Base-by-base conservation (phyloP, 2,329 filamentous ascomycete species). In the Epichloe sp. region DNA sequence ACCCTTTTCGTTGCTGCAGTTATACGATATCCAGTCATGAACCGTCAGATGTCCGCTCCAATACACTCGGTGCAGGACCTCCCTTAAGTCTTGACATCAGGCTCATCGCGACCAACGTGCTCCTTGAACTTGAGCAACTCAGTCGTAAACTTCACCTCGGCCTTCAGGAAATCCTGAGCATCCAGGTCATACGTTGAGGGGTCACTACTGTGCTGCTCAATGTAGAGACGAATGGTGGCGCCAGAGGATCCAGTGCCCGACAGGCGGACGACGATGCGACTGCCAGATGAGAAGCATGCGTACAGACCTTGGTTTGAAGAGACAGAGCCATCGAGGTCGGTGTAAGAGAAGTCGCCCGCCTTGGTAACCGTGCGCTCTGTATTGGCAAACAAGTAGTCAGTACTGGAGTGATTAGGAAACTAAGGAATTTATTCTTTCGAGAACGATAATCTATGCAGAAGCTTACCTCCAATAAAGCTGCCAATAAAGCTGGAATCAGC, bases 311-410 rank as follows among this genome's bases (percentile, higher is more conserved):
- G 93, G 76, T 96, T 94, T 66, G 89, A 88, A 63, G 88, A 86
- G 50, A 97, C 88, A 58, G 88, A 95, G 55, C 91, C 93, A 63
- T 98, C 93, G n/a, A 98, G 83, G 65, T 98, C 93, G 8, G 88
- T 97, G 79, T 98, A 98, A 35, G 88, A 88, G 71, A 98, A 98
- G 78, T 98, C 90, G 58, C 90, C 93, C 6, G 90, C 91, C 61
- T 94, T 87, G 47, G 82, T 74, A 43, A 96, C 88, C 63, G 88
- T 95, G 66, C 86, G 86, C 57, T 77, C 78, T 80, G 50, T 35
- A 2, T 48, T 14, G 38, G 31, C 17, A 7, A 4, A 19, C 40
- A 5, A 15, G 4, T 19, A 12, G 51, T 57, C 35, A 58, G 55
- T 31, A 46, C 15, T 23, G 34, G 4, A 34, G 43, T 8, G 5